phyloP scores from a whole-genome alignment of 2,329 filamentous ascomycete species.

The Didymella pomorum region DNA sequence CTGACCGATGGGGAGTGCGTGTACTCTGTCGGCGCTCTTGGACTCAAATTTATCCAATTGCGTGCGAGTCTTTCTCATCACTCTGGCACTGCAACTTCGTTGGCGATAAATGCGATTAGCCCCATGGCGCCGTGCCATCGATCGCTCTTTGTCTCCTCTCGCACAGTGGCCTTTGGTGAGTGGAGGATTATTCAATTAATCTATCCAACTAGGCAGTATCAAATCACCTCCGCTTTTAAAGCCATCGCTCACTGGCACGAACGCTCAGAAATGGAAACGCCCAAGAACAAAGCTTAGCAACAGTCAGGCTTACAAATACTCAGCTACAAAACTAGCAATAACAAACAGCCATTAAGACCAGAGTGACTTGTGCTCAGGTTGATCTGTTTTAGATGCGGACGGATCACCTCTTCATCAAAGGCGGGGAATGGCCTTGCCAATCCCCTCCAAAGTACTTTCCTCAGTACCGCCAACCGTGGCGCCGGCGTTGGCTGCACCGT shows the following conservation, averaged over 20 bases:
- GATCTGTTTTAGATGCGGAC: not conserved
- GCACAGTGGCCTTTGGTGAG: not conserved
- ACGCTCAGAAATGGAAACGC: not conserved
- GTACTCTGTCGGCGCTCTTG: no score
- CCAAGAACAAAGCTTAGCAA: not conserved
- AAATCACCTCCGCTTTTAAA: not conserved
- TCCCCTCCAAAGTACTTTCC: not conserved
- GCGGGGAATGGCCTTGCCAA: not conserved
- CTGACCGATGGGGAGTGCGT: no score
- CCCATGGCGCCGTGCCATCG: no score
- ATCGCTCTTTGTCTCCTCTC: no score
- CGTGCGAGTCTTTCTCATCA: no score
- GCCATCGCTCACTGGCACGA: not conserved
- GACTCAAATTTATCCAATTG: no score
- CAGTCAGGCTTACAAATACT: not conserved
- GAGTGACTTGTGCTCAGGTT: not conserved
- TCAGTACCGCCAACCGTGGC: not conserved
- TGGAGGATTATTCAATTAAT: not conserved
- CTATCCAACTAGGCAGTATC: not conserved
- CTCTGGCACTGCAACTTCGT: no score
- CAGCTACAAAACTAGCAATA: not conserved
- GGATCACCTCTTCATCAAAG: not conserved
- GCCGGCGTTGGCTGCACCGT: constrained; percentile 8
- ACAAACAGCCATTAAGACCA: not conserved
- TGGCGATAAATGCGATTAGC: no score